Conservation (phyloP, 192 early-diverging fungal species). For the Coemansia sp. region DNA sequence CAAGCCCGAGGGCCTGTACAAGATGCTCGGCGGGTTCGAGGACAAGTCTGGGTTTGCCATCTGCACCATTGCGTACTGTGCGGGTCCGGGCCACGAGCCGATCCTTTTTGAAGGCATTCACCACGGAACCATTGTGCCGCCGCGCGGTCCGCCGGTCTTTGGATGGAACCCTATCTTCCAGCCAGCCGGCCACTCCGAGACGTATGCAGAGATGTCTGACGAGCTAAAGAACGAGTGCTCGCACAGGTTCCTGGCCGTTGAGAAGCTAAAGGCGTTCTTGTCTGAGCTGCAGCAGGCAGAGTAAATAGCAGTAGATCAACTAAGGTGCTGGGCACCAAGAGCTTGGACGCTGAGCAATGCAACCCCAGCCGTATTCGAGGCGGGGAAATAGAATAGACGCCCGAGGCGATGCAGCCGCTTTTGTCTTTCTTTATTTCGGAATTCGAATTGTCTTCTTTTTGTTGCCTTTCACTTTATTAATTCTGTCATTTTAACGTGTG, state of each 20-base stretch:
- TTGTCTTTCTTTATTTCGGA: too few species aligned
- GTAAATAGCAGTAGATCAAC: neutral
- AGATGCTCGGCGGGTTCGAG: conserved; percentile 81
- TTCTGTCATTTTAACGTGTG: too few species aligned
- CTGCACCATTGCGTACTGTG: conserved; percentile 87
- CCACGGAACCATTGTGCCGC: conserved; percentile 79
- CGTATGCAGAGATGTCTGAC: conserved; percentile 87
- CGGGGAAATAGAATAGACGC: too few species aligned
- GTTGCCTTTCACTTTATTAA: too few species aligned
- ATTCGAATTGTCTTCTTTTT: too few species aligned
- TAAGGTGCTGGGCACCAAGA: too few species aligned
- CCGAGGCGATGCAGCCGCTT: too few species aligned
- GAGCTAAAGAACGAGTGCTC: conserved; percentile 85
- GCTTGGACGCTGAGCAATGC: too few species aligned
- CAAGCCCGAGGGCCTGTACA: conserved; percentile 71
- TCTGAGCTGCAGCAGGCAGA: conserved; percentile 6
- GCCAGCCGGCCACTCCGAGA: conserved; percentile 68
- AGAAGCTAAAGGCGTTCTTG: conserved; percentile 59
- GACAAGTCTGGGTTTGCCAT: conserved; percentile 84
- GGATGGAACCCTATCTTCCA: conserved; percentile 97
- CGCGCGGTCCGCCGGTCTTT: conserved; percentile 78
- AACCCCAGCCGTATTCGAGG: too few species aligned
- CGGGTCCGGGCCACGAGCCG: conserved; percentile 74
- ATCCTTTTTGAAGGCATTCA: conserved; percentile 81
- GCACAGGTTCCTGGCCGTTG: conserved; percentile 74